A percentile compares a stretch with the other conserved stretches of the same genome.
These are phyloP conservation scores for Corymbia citriodora DNA, from an alignment of 441 rosid genomes.

Conservation along the genomic window DNA sequence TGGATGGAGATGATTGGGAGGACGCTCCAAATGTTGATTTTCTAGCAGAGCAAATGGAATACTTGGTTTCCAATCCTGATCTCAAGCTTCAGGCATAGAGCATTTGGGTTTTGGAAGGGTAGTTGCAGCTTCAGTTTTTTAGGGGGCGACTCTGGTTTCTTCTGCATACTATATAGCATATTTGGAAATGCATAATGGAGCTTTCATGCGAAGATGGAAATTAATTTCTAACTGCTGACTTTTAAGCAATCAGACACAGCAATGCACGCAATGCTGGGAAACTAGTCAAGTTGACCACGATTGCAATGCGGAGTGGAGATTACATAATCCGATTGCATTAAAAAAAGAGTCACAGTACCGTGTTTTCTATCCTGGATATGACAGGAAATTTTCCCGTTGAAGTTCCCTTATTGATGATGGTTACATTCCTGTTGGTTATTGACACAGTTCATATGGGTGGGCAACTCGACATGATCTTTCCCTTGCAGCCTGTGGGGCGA, in stretches of 20 bases:
- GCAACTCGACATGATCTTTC: not conserved
- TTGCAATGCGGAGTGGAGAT: not conserved
- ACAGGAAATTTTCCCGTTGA: not conserved
- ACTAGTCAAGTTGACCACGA: not conserved
- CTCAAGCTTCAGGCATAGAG: not conserved
- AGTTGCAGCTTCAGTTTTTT: not conserved
- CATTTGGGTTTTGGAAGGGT: not conserved
- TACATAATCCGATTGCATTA: not conserved
- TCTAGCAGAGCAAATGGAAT: slow-evolving; percentile 46
- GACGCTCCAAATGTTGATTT: slow-evolving; percentile 38
- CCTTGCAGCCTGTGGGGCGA: not conserved
- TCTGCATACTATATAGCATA: not conserved
- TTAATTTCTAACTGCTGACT: not conserved
- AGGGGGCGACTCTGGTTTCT: not conserved
- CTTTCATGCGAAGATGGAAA: not conserved
- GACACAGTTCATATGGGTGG: not conserved
- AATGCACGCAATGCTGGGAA: not conserved
- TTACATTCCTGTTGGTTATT: not conserved
- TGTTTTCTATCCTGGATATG: not conserved
- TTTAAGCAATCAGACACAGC: not conserved
- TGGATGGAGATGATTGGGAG: slow-evolving; percentile 24
- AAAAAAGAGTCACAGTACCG: not conserved
- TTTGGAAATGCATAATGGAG: not conserved
- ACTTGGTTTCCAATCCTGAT: slow-evolving; percentile 33
- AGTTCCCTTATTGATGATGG: not conserved